Base-by-base conservation (phyloP, 305 asterid species). In the Fraxinus velutina region DNA sequence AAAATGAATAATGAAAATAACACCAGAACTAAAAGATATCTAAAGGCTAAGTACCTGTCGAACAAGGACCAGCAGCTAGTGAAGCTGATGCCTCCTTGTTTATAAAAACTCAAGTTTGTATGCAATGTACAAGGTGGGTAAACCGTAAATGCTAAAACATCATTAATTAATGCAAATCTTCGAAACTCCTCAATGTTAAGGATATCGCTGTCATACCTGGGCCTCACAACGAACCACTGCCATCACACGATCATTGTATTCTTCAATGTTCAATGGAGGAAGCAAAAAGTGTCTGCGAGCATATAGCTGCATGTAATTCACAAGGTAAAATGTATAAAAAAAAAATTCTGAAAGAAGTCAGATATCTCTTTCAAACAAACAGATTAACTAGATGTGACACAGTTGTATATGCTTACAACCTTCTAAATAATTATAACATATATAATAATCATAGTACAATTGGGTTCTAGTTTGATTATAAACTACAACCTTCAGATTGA, bases 161-260 rank as follows among this genome's bases (percentile, higher is more conserved):
- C 60, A 9, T 17, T 73, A 70, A 44, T 36, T 24, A 34, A 62
- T 71, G 76, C 80, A 30, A 78, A 76, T 79, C 64, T 64, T n/a
- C 17, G 27, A 37, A 34, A 39, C 78, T 4, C 10, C 68, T 29
- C 30, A 33, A 27, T 6, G 0, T 39, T 22, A 64, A 21, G 81
- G 1, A 84, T 79, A 22, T 12, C 39, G 70, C 39, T 52, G 79
- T 34, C 90, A 77, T 91, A 95, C 99, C 90, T 95, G 99, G 80
- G 99, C 92, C 85, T 95, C 99, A 81, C 99, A 95, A 52, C 99
- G 97, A n/a, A 95, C 99, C 4, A 93, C 93, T 57, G 98, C 97
- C 97, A 91, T 92, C 87, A 95, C 99, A 1, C 94, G 91, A 66
- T 93, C 94, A 71, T 93, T 95, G 85, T 85, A 93, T 70, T 93